Evolutionary conservation across 2,329 filamentous ascomycete genomes (phyloP), one percentile per base, ranked within the genome.

Genomic region (Akanthomyces lecanii): DNA sequence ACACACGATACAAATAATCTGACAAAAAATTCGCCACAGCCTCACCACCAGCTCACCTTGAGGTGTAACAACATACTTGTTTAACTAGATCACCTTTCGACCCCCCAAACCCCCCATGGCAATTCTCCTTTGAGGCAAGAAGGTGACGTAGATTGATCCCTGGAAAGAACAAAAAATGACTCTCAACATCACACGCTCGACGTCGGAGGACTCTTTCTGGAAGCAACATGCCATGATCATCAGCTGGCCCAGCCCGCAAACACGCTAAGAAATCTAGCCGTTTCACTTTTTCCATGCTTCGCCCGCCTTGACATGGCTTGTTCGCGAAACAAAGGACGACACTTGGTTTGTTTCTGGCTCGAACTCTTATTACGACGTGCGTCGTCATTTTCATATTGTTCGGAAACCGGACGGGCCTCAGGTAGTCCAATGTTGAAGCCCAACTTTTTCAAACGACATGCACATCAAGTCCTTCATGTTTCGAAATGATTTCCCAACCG

Each of bases 271-370:
- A 40, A 10, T 4, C 21, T 16, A 40, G 38, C 33, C 51, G 51
- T 54, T 54, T 54, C 51, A 54, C 47, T 7, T 28, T 28, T 48
- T 30, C 25, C 25, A 42, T 50, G 16, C 25, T 30, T 2, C 16
- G 47, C 47, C 47, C 25, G 42, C 42, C 42, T 45, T n/a, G 18
- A 45, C 18, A 38, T 42, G 36, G 33, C 33, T 21, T 54, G 36
- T 23, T 44, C 36, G 52, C 52, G 52, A 55, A 55, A 55, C 52
- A 55, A 55, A 55, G 38, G 52, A 28, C 52, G 52, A 55, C 38
- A 55, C 52, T 44, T 38, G 38, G 14, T 42, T 30, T 12, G 52
- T 55, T 55, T 55, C n/a, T 38, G 52, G 25, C 23, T 30, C 38
- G 38, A 44, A 44, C 21, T 55, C 23, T 18, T 42, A 16, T 28